These are phyloP conservation scores for Pythium dissimile DNA, from an alignment of 352 stramenopile genomes.

Conservation along the genomic window DNA sequence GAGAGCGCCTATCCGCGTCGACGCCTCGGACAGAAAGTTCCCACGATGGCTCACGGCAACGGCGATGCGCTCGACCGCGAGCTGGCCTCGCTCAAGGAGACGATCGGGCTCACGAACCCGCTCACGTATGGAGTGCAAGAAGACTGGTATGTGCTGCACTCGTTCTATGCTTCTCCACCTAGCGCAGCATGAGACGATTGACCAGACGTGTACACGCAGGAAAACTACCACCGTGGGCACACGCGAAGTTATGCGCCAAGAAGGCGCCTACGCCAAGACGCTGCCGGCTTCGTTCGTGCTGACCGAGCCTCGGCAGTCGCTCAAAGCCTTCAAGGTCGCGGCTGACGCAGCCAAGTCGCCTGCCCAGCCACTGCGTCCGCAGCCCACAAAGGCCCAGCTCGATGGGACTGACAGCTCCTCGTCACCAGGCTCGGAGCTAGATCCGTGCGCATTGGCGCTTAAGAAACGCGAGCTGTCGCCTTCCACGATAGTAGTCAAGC, in stretches of 20 bases:
- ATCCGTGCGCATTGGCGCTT: constrained; percentile 8
- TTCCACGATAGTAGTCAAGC: constrained; percentile 9
- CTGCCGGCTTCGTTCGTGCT: constrained; percentile 63
- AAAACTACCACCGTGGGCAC: constrained; percentile 38
- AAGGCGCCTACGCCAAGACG: constrained; percentile 46
- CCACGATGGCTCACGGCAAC: constrained; percentile 9
- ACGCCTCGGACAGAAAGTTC: too few species aligned
- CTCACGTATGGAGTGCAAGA: constrained; percentile 67
- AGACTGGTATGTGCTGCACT: constrained; percentile 45
- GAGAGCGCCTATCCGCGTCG: too few species aligned
- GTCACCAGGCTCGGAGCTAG: background rate
- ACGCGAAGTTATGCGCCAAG: constrained; percentile 33
- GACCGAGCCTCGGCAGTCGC: constrained; percentile 42
- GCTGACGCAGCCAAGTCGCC: constrained; percentile 51
- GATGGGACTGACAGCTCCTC: constrained; percentile 1
- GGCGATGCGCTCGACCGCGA: constrained; percentile 60
- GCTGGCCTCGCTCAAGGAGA: constrained; percentile 65
- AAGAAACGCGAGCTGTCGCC: constrained; percentile 15
- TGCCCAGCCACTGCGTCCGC: constrained; percentile 43
- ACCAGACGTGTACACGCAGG: constrained; percentile 28
- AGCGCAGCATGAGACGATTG: background rate
- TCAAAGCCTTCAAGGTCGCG: constrained; percentile 45
- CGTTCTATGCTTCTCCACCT: background rate
- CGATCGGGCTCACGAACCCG: constrained; percentile 73
- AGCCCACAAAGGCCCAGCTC: background rate